phyloP scores from a whole-genome alignment of 2,329 filamentous ascomycete genomes.

The Didymella keratinophila region DNA sequence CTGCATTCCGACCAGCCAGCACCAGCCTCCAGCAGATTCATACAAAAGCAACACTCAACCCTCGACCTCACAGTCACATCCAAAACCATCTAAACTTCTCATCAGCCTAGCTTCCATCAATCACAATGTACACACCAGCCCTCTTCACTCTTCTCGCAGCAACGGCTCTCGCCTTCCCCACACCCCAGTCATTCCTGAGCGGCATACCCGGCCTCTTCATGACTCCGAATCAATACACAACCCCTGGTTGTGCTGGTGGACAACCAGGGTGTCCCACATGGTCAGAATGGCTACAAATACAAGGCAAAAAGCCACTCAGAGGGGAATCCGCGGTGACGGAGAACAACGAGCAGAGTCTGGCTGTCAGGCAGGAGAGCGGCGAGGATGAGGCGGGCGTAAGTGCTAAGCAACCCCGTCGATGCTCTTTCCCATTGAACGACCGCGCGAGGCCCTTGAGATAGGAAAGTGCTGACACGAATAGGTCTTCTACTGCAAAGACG shows the following conservation, averaged over 20 bases:
- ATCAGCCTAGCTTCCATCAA: constrained; percentile 1
- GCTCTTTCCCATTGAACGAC: too few species aligned
- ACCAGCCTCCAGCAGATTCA: constrained; percentile 6
- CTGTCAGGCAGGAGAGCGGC: not conserved
- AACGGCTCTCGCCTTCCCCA: constrained; percentile 8
- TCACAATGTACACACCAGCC: constrained; percentile 19
- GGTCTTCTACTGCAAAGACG: constrained; percentile 39
- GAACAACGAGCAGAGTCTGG: not conserved
- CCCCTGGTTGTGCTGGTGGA: not conserved
- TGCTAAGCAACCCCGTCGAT: not conserved
- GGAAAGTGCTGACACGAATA: constrained; percentile 5
- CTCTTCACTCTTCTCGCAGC: constrained; percentile 20
- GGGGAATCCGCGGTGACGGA: not conserved
- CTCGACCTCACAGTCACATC: not conserved
- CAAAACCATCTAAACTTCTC: not conserved
- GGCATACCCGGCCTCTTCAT: not conserved
- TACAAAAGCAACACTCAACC: not conserved
- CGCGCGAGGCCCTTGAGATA: too few species aligned
- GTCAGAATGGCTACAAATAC: too few species aligned
- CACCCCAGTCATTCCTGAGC: not conserved
- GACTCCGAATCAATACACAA: not conserved
- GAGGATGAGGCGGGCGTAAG: not conserved
- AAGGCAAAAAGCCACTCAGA: not conserved
- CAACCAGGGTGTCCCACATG: not conserved
- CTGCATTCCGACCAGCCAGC: constrained; percentile 16